These are phyloP conservation scores for Malassezia dermatis DNA, from an alignment of 1,284 basidiomycete genomes.

Conservation along the genomic window DNA sequence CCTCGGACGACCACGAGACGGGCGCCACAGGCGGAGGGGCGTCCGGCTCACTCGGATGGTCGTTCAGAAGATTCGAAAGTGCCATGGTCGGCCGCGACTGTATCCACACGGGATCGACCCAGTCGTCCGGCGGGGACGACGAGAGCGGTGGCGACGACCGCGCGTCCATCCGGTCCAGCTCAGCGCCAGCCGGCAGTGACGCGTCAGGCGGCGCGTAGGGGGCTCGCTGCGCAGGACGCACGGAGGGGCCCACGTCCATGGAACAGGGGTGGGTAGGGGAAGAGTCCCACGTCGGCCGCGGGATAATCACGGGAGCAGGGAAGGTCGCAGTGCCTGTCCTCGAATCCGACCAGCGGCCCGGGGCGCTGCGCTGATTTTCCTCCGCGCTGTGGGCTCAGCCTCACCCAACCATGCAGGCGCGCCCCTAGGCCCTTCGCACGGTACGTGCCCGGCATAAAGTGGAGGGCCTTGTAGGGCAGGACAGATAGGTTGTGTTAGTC, in stretches of 20 bases:
- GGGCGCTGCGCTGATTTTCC: slow-evolving; percentile 9
- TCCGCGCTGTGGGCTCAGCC: slow-evolving; percentile 5
- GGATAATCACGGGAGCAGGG: neutral
- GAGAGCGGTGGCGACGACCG: neutral
- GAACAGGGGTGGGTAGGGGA: neutral
- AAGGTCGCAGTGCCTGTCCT: neutral
- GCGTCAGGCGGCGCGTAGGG: neutral
- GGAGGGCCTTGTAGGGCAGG: neutral
- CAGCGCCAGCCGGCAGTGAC: neutral
- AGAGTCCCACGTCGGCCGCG: neutral
- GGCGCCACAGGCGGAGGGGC: neutral
- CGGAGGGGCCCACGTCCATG: neutral
- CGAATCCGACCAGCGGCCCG: neutral
- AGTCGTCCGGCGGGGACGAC: slow-evolving; percentile 1
- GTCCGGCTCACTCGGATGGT: neutral
- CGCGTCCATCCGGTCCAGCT: neutral
- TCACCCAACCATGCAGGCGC: slow-evolving; percentile 9
- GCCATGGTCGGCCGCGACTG: slow-evolving; percentile 15
- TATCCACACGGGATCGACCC: slow-evolving; percentile 5
- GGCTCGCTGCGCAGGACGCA: neutral
- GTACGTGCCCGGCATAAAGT: slow-evolving; percentile 1
- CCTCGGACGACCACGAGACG: neutral
- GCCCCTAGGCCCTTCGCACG: neutral
- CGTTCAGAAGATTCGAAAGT: slow-evolving; percentile 14
- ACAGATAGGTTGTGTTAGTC: neutral